phyloP scores from a whole-genome alignment of 2,329 filamentous ascomycete species.

The Ophiocordyceps camponoti-leonardi region DNA sequence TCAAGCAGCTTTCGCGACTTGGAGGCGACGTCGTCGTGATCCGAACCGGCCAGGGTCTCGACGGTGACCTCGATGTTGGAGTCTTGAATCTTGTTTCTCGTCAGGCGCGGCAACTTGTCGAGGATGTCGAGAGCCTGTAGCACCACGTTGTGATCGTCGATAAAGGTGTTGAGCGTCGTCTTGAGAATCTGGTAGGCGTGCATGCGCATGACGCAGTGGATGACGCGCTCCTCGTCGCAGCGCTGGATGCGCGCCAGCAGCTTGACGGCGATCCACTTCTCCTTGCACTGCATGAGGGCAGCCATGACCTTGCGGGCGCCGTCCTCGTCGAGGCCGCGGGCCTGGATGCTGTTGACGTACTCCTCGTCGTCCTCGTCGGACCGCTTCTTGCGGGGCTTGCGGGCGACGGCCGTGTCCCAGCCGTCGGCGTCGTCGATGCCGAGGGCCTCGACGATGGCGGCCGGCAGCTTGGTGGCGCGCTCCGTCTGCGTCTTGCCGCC shows the following conservation, averaged over 20 bases:
- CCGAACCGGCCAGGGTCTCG: constrained; percentile 45
- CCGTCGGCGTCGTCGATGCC: constrained; percentile 85
- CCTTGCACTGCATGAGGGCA: constrained; percentile 90
- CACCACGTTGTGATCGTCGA: constrained; percentile 77
- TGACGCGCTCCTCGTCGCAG: constrained; percentile 72
- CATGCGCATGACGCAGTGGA: constrained; percentile 82
- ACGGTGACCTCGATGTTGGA: constrained; percentile 85
- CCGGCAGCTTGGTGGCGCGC: constrained; percentile 77
- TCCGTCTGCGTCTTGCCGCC: constrained; percentile 97
- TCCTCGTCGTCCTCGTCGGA: constrained; percentile 83
- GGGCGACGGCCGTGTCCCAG: constrained; percentile 81
- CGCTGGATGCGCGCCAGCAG: constrained; percentile 75
- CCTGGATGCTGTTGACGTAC: constrained; percentile 78
- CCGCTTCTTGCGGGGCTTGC: constrained; percentile 87
- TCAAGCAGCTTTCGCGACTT: constrained; percentile 57
- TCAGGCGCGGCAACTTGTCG: constrained; percentile 74
- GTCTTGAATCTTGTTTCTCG: constrained; percentile 91
- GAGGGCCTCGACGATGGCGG: constrained; percentile 81
- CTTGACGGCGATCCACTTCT: constrained; percentile 98
- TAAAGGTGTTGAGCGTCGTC: constrained; percentile 67
- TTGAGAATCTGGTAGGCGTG: constrained; percentile 94
- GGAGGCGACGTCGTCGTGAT: constrained; percentile 57
- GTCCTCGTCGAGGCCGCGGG: constrained; percentile 61
- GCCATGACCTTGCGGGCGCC: constrained; percentile 93
- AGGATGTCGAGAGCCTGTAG: constrained; percentile 82